Evolutionary conservation across 257 asterid genomes (phyloP).

Genomic region (Penstemon eatonii): DNA sequence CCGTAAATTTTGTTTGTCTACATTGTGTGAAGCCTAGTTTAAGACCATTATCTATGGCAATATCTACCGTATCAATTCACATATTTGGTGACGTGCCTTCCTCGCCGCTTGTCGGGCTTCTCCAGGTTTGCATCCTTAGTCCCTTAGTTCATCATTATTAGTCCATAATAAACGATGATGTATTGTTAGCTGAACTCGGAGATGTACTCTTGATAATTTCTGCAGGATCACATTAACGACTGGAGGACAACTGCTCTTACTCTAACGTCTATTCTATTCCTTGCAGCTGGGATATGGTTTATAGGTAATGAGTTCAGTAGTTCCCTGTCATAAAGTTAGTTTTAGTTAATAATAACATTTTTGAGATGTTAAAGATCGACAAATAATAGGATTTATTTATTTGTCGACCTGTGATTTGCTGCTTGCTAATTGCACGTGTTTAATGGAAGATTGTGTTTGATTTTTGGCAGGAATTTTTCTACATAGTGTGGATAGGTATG

Average conservation of each 20-base stretch:
- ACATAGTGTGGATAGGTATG: no score
- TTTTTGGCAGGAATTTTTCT: no score
- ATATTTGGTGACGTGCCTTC: constrained; percentile 95
- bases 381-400: no score
- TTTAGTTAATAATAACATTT: background rate
- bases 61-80: constrained; percentile 33
- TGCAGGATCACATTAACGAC: constrained; percentile 17
- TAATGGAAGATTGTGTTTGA: no score
- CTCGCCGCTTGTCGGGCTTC: constrained; percentile 90
- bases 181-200: background rate
- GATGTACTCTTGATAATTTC: background rate
- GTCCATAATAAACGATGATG: no score
- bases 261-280: constrained; percentile 70
- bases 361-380: background rate
- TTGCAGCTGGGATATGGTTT: constrained; percentile 80
- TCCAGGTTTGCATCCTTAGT: constrained; percentile 57
- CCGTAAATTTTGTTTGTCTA: constrained; percentile 82
- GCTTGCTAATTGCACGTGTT: no score
- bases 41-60: constrained; percentile 86
- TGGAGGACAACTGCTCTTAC: constrained; percentile 18
- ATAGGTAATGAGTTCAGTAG: constrained; percentile 42
- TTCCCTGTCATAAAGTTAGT: background rate
- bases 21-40: constrained; percentile 89
- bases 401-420: no score
- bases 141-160: background rate